Conservation (phyloP, 306 rosid genomes). For the Pyrus communis region DNA sequence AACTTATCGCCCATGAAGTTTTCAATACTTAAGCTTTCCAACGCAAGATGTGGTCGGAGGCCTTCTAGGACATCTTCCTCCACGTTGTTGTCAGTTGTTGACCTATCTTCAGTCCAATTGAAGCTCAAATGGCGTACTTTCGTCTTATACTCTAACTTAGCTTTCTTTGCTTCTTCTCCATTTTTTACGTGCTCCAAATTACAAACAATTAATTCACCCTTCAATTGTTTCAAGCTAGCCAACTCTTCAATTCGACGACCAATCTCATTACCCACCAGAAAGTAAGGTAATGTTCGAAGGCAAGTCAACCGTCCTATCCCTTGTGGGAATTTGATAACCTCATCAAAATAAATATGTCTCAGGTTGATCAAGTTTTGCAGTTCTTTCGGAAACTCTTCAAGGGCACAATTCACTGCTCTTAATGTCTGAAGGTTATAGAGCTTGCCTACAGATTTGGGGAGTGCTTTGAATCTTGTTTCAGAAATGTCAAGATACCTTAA, state of each 20-base stretch:
- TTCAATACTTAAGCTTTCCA: accelerated
- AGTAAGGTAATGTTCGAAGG: neutral
- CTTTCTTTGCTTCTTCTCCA: neutral
- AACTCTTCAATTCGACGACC: neutral
- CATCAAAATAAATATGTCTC: neutral
- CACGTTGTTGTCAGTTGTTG: neutral
- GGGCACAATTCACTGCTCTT: neutral
- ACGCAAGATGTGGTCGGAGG: neutral
- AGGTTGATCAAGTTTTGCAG: neutral
- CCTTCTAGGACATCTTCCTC: neutral
- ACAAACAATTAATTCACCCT: accelerated
- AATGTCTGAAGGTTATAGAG: neutral
- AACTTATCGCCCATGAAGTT: neutral
- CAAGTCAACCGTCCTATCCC: neutral
- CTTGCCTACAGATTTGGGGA: neutral
- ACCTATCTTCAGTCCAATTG: accelerated
- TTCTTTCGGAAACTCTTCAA: neutral
- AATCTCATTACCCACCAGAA: neutral
- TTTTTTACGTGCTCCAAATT: neutral
- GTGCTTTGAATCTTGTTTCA: accelerated
- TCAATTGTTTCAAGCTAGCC: neutral
- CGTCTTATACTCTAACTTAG: neutral
- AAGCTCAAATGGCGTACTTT: accelerated
- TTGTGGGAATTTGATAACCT: accelerated
- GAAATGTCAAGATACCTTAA: neutral